Percentiles rank a stretch among this genome's conserved stretches.
These are phyloP conservation scores for Salix arbutifolia DNA, from an alignment of 345 rosid genomes.

Conservation along the genomic window DNA sequence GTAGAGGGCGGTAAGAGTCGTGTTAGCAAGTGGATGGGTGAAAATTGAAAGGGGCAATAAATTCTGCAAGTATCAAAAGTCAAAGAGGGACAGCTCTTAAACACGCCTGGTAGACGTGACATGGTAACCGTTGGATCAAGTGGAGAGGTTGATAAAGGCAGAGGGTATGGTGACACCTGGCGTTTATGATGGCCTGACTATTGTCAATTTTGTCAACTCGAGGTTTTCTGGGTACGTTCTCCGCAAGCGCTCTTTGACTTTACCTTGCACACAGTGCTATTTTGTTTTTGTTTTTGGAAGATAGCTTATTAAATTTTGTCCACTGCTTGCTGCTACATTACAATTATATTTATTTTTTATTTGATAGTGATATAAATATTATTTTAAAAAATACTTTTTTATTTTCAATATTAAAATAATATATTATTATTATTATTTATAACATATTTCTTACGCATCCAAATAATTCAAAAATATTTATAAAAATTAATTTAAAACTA, in stretches of 20 bases:
- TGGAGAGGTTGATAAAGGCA: slow-evolving; percentile 1
- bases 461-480: no score
- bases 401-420: no score
- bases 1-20: not conserved
- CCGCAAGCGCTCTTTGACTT: slow-evolving; percentile 17
- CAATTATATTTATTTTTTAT: no score
- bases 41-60: slow-evolving; percentile 3
- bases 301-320: no score
- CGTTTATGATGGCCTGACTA: not conserved
- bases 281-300: no score
- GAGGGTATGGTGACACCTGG: slow-evolving; percentile 35
- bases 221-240: slow-evolving; percentile 14
- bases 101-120: slow-evolving; percentile 35
- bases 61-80: slow-evolving; percentile 23
- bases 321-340: no score
- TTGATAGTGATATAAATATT: no score
- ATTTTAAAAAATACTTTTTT: no score
- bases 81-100: slow-evolving; percentile 30
- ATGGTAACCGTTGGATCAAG: slow-evolving; percentile 49
- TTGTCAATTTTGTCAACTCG: slow-evolving; percentile 24
- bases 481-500: no score
- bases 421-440: no score
- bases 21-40: not conserved
- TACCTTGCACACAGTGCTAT: not conserved
- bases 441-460: no score